Evolutionary conservation across 2,329 filamentous ascomycete genomes (phyloP).

Genomic region (Apiospora saccharicola): DNA sequence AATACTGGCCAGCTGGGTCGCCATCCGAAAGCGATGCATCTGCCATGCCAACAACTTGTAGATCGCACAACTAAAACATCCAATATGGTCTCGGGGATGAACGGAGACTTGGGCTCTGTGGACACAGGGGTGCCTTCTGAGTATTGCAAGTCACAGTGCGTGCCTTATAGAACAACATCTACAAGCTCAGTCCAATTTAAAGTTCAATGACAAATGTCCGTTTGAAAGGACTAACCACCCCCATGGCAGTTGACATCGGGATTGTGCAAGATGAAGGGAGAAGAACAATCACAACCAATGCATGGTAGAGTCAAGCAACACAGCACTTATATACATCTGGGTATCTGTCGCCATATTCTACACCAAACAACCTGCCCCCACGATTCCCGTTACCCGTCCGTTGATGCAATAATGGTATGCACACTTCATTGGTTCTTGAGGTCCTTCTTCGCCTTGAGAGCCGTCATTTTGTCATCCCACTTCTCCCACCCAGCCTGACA

Average conservation of each 20-base stretch:
- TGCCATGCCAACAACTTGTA: background rate
- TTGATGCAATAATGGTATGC: too few relatives aligned
- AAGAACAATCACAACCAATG: background rate
- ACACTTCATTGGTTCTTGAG: constrained; percentile 35
- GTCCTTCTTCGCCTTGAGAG: constrained; percentile 43
- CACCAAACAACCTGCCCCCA: background rate
- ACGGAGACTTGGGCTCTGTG: background rate
- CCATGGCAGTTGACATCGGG: background rate
- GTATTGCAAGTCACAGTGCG: background rate
- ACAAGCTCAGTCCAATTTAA: background rate
- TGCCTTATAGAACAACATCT: background rate
- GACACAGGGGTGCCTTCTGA: background rate
- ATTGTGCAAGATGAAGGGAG: background rate
- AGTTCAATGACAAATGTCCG: too few relatives aligned
- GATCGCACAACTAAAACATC: background rate
- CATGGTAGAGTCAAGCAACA: background rate
- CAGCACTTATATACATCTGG: constrained; percentile 1
- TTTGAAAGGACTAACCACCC: background rate
- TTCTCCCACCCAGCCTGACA: constrained; percentile 93
- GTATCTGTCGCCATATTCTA: constrained; percentile 1
- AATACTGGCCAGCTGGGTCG: background rate
- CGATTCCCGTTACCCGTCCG: background rate
- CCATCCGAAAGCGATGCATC: background rate
- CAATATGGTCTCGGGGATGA: too few relatives aligned
- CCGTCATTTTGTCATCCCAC: constrained; percentile 70